These are phyloP conservation scores for Diaporthe aspalathi DNA, from an alignment of 2,329 filamentous ascomycete species.

Conservation along the genomic window DNA sequence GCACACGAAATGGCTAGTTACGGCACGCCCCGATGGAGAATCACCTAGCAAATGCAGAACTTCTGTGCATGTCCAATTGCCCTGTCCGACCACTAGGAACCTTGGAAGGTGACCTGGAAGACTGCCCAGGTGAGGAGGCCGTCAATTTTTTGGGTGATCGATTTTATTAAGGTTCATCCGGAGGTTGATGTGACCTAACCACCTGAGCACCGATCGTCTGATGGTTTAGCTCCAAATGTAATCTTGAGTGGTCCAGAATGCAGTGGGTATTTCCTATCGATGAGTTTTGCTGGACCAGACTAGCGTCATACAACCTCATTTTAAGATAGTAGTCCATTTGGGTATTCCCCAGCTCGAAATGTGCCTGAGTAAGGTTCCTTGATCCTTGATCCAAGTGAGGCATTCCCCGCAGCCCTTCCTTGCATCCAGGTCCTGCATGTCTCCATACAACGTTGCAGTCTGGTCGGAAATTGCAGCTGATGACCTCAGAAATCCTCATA, in stretches of 20 bases:
- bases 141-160: background rate
- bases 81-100: no score
- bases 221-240: background rate
- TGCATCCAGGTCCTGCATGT: no score
- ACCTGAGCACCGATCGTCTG: background rate
- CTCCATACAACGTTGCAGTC: constrained; percentile 4
- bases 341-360: background rate
- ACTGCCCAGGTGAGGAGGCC: background rate
- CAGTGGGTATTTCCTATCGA: background rate
- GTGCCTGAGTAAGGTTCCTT: constrained; percentile 2
- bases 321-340: background rate
- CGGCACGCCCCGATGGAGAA: no score
- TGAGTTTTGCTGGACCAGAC: background rate
- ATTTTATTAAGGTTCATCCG: background rate
- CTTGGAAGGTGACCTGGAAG: background rate
- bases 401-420: background rate
- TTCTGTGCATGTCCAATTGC: background rate
- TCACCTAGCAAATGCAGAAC: background rate
- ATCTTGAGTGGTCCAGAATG: background rate
- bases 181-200: background rate
- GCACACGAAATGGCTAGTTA: background rate
- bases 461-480: background rate
- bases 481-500: background rate
- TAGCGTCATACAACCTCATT: background rate
- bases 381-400: background rate